Evolutionary conservation across 2,329 filamentous ascomycete genomes (phyloP), one percentile per base, ranked within the genome.

Genomic region (Coccinonectria pachysandricola): DNA sequence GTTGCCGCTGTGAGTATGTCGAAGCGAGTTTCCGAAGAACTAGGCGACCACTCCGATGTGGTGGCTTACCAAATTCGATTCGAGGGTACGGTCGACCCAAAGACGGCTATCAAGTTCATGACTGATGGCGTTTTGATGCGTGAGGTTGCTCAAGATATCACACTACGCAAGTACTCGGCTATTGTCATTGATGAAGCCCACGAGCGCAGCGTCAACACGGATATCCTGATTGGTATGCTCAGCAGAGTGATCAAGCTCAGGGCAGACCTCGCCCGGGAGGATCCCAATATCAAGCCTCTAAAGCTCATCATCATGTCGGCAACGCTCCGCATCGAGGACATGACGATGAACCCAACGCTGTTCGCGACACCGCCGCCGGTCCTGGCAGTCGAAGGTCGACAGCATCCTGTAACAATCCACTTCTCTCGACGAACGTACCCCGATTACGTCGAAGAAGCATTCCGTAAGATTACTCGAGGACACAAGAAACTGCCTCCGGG

Each of bases 261-360:
- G 32, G 71, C 79, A 27, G 73, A 84, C 19, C 69, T 95, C 58
- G 72, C 73, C 6, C 61, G 70, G 34, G 79, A 91, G 50, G 72
- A 91, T 34, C 60, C 77, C 0, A 70, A 71, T 1, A 59, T 81
- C 15, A 79, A 76, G 38, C 86, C 87, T 0, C 57, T 98, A 27
- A 98, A 96, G 56, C 68, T 98, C 7, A 74, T 98, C 33, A 93
- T 98, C 57, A 98, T 98, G 92, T 96, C 88, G 33, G 91, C 91
- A 21, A 98, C 91, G 3, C 64, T 98, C 17, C 71, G 86, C 32
- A 83, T 96, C 23, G 82, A 85, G 8, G 88, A 96, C 48, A 82
- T 98, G 42, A 85, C 84, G 0, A 72, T 85, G 48, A 96, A 98
- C 46, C 60, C 72, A 7, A 76, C 69, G 10, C 64, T 98, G 0